phyloP scores from a whole-genome alignment of 1,139 yeast species.

The Maudiozyma humilis region DNA sequence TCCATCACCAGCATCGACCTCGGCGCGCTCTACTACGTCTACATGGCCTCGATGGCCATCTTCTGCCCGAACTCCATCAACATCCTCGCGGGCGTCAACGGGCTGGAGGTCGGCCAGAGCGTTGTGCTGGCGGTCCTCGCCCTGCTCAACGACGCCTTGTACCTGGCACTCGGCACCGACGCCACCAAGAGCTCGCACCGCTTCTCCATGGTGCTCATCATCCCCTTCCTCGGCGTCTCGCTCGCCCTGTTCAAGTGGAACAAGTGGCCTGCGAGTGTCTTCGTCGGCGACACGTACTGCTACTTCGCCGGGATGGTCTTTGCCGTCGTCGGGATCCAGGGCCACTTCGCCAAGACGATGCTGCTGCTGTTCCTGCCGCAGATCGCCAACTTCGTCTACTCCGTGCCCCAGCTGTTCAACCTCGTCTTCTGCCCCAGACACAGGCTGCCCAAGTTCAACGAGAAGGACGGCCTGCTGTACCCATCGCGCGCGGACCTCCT shows the following conservation, averaged over 20 bases:
- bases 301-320: slow-evolving; percentile 98
- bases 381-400: slow-evolving; percentile 77
- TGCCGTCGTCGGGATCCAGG: slow-evolving; percentile 91
- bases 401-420: slow-evolving; percentile 81
- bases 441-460: slow-evolving; percentile 72
- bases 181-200: slow-evolving; percentile 75
- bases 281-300: slow-evolving; percentile 97
- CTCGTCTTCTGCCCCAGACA: slow-evolving; percentile 93
- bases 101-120: slow-evolving; percentile 92
- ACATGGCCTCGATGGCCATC: slow-evolving; percentile 87
- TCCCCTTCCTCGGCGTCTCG: slow-evolving; percentile 86
- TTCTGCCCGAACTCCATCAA: slow-evolving; percentile 97
- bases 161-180: slow-evolving; percentile 48
- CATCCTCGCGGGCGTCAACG: slow-evolving; percentile 92
- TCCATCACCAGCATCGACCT: slow-evolving; percentile 50
- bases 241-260: slow-evolving; percentile 67
- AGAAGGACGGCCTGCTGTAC: slow-evolving; percentile 59
- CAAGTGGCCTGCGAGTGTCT: slow-evolving; percentile 86
- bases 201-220: slow-evolving; percentile 65
- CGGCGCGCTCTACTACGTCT: slow-evolving; percentile 69
- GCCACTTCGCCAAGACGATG: slow-evolving; percentile 91
- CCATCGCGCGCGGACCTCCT: slow-evolving; percentile 54
- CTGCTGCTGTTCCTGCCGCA: slow-evolving; percentile 83
- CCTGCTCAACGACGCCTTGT: slow-evolving; percentile 67
- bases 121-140: slow-evolving; percentile 66